Conservation (phyloP, 2,329 filamentous ascomycete species). For the Fonsecaea erecta region DNA sequence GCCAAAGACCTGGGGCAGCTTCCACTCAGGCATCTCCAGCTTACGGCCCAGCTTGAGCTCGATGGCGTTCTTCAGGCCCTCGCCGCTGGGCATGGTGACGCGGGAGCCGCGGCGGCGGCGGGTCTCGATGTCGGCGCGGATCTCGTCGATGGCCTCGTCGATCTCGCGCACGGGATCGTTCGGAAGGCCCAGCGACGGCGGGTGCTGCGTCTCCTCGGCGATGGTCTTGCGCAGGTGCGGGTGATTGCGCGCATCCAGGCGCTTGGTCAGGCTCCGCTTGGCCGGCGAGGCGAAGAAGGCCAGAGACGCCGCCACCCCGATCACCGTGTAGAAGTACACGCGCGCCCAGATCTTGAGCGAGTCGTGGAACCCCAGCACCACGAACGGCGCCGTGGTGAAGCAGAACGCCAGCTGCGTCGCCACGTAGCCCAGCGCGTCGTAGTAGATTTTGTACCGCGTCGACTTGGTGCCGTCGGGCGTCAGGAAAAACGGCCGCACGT, state of each 20-base stretch:
- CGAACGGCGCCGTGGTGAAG: slow-evolving; percentile 82
- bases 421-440: slow-evolving; percentile 77
- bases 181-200: slow-evolving; percentile 76
- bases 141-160: slow-evolving; percentile 76
- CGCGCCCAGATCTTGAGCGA: slow-evolving; percentile 78
- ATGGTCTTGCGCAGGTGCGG: slow-evolving; percentile 50
- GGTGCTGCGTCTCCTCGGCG: slow-evolving; percentile 64
- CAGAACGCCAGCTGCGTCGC: slow-evolving; percentile 81
- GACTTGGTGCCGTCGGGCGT: slow-evolving; percentile 73
- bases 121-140: slow-evolving; percentile 72
- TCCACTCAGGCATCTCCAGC: slow-evolving; percentile 25
- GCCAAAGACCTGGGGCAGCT: slow-evolving; percentile 18
- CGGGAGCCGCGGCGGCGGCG: slow-evolving; percentile 54
- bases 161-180: slow-evolving; percentile 76
- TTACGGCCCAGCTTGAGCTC: slow-evolving; percentile 28
- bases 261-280: slow-evolving; percentile 63
- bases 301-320: slow-evolving; percentile 68
- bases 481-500: slow-evolving; percentile 90
- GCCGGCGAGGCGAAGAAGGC: slow-evolving; percentile 80
- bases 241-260: slow-evolving; percentile 62
- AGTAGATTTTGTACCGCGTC: slow-evolving; percentile 76
- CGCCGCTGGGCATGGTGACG: slow-evolving; percentile 51
- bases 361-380: slow-evolving; percentile 73
- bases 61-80: slow-evolving; percentile 59
- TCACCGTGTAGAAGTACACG: slow-evolving; percentile 84